Evolutionary conservation across 2,329 filamentous ascomycete species (phyloP).

Genomic region (Pseudogymnoascus sp.): DNA sequence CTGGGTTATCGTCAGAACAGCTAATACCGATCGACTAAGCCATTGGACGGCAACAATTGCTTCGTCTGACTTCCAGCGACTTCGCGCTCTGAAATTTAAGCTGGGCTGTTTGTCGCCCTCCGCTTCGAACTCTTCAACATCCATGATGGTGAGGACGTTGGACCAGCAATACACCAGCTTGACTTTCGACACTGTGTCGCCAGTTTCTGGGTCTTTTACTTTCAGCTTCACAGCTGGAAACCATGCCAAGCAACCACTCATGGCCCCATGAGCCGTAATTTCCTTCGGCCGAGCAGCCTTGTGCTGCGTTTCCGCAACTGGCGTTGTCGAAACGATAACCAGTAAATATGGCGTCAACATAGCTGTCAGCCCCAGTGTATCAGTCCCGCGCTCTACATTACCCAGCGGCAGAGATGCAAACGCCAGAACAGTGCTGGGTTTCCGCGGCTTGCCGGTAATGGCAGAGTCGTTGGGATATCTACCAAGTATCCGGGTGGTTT

Average conservation of each 20-base stretch:
- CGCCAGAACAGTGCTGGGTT: constrained; percentile 88
- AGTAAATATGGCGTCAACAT: constrained; percentile 93
- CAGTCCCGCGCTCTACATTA: constrained; percentile 85
- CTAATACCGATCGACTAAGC: constrained; percentile 87
- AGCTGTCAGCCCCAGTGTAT: constrained; percentile 82
- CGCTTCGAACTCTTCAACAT: constrained; percentile 65
- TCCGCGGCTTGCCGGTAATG: constrained; percentile 56
- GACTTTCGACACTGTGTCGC: constrained; percentile 63
- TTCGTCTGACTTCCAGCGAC: constrained; percentile 87
- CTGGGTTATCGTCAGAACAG: constrained; percentile 88
- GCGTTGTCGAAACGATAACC: constrained; percentile 95
- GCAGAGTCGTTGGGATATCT: constrained; percentile 69
- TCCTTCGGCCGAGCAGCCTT: constrained; percentile 90
- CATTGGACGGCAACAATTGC: constrained; percentile 94
- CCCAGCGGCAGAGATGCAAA: constrained; percentile 86
- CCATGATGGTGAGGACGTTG: constrained; percentile 87
- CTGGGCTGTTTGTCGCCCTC: constrained; percentile 70
- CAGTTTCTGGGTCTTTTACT: constrained; percentile 55
- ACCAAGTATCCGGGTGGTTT: constrained; percentile 82
- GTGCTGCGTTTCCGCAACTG: constrained; percentile 90
- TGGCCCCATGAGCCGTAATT: constrained; percentile 75
- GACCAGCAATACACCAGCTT: constrained; percentile 99
- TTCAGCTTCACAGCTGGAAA: constrained; percentile 94
- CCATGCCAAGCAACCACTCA: constrained; percentile 94
- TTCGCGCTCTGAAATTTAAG: constrained; percentile 73